phyloP scores from a whole-genome alignment of 805 yeast genomes.

The Ogataea parapolymorpha region DNA sequence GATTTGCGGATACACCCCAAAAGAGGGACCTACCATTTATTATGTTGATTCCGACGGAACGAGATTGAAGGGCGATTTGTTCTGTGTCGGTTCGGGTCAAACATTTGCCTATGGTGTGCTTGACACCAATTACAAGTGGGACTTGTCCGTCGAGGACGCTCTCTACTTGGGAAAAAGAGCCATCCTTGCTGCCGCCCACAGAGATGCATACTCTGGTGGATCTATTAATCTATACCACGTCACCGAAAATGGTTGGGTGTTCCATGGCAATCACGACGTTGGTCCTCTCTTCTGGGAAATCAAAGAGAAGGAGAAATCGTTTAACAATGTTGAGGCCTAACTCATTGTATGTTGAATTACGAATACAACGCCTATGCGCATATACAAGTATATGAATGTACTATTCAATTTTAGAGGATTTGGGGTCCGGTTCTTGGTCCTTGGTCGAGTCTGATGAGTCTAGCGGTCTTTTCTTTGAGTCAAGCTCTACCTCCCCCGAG shows the following conservation, averaged over 20 bases:
- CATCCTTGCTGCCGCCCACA: constrained; percentile 94
- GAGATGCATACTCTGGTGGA: constrained; percentile 98
- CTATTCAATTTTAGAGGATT: constrained; percentile 3
- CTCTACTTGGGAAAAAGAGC: constrained; percentile 91
- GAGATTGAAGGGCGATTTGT: constrained; percentile 87
- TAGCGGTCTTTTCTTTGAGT: constrained; percentile 3
- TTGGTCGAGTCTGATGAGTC: not conserved
- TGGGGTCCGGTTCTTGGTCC: constrained; percentile 4
- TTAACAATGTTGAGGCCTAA: constrained; percentile 68
- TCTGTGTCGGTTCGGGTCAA: constrained; percentile 99
- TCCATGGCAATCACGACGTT: constrained; percentile 93
- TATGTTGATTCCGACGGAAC: constrained; percentile 98
- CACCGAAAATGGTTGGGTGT: constrained; percentile 90
- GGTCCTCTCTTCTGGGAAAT: constrained; percentile 89
- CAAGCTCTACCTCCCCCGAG: constrained; percentile 9
- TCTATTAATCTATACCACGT: constrained; percentile 91
- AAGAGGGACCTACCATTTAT: constrained; percentile 92
- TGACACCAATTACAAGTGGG: constrained; percentile 91
- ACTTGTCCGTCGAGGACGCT: constrained; percentile 88
- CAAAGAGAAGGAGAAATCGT: constrained; percentile 83
- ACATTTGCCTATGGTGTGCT: constrained; percentile 98
- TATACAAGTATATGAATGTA: constrained; percentile 1
- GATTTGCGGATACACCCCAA: constrained; percentile 95
- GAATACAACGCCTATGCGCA: constrained; percentile 6
- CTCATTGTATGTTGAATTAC: constrained; percentile 3